Base-by-base conservation (phyloP, 2,329 filamentous ascomycete species). In the Nemania abortiva region DNA sequence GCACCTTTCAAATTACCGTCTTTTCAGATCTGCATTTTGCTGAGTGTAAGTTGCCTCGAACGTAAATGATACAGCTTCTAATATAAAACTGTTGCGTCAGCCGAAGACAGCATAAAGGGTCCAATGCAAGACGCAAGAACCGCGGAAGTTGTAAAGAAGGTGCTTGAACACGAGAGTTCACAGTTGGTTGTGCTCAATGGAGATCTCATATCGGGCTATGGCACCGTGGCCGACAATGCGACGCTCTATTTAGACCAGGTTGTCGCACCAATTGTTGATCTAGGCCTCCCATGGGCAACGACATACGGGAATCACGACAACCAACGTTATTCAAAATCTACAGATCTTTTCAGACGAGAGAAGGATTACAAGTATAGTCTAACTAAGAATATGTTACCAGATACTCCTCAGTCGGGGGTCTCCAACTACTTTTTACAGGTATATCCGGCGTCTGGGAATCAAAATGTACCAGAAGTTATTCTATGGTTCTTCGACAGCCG, bases 111-210 rank as follows among this genome's bases (percentile, higher is more conserved):
- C 11, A 4, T 6, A 37, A 27, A 50, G 22, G 47, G 47, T 24
- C 47, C 47, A 24, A 50, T 50, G 47, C n/a, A 50, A 11, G 47
- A 50, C 10, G 47, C 20, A 7, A 24, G 47, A 13, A 50, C 47
- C n/a, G 47, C 47, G 22, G 47, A 50, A 50, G 47, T 50, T 50
- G 47, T 50, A 20, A 50, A 50, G 47, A 50, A 50, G 20, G 47
- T 50, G 47, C 47, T 50, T 50, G 47, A 50, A 50, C 22, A 18
- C 47, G 47, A 50, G 47, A 50, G 20, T 50, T 50, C 47, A 50
- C 47, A 50, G 47, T 50, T 50, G 47, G 47, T 50, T 13, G 47
- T 50, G 47, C 47, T 50, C 47, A 50, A 50, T 50, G 47, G 47
- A 11, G 47, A 50, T 50, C 47, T 50, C 2, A 50, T 50, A 22